These are phyloP conservation scores for Pulveroboletus sp. DNA, from an alignment of 768 basidiomycete genomes.

Conservation along the genomic window DNA sequence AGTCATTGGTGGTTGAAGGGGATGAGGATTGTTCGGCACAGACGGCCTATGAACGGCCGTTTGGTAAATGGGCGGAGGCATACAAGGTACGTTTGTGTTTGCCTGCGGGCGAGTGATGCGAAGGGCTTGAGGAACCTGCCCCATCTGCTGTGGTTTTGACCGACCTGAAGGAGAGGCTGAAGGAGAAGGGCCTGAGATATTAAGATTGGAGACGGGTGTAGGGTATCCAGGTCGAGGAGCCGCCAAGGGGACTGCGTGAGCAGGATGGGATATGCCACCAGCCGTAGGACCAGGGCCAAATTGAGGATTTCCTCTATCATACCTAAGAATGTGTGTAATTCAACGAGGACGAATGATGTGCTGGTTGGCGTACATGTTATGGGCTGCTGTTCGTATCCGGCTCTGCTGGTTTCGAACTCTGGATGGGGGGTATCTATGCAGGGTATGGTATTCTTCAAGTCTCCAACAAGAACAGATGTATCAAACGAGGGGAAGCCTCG, in stretches of 20 bases:
- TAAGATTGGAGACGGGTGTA: conserved; percentile 64
- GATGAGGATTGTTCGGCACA: conserved; percentile 61
- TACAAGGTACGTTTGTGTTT: conserved; percentile 19
- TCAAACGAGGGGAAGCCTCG: conserved; percentile 32
- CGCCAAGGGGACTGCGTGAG: conserved; percentile 46
- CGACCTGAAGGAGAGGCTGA: conserved; percentile 33
- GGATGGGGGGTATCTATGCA: conserved; percentile 30
- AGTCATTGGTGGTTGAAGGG: conserved; percentile 71
- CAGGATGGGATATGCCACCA: conserved; percentile 29
- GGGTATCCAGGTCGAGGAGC: conserved; percentile 76
- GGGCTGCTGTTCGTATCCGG: conserved; percentile 56
- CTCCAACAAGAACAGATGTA: conserved; percentile 7
- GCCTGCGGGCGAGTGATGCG: conserved; percentile 17
- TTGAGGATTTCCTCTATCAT: conserved; percentile 54
- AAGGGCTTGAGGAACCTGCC: conserved; percentile 29
- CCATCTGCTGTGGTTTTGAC: conserved; percentile 25
- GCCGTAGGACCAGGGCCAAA: conserved; percentile 52
- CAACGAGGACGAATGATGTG: conserved; percentile 5
- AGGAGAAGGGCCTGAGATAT: conserved; percentile 49
- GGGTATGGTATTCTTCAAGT: conserved; percentile 2
- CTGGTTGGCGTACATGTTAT: conserved; percentile 57
- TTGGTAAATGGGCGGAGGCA: conserved; percentile 33
- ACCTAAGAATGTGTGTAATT: conserved; percentile 38
- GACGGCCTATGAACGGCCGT: conserved; percentile 28
- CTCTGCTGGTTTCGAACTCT: conserved; percentile 40